Evolutionary conservation across 805 yeast species (phyloP), one percentile per base, ranked within the genome.

Genomic region (Lipomyces yamadae): DNA sequence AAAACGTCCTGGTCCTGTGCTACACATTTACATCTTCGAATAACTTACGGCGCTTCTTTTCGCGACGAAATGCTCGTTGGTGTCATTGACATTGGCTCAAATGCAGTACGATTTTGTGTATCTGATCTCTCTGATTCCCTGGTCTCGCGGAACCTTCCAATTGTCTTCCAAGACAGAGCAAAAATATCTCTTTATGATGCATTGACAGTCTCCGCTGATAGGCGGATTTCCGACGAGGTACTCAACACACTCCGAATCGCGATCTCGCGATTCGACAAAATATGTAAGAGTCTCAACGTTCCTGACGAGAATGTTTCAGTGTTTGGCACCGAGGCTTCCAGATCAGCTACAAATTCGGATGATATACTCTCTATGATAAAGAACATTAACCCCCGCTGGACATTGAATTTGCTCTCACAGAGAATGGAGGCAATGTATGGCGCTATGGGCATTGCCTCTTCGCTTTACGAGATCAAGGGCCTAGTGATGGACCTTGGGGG

Each of bases 201-300:
- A 29, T 56, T 64, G 33, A 50, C 63, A 34, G 24, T 55, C n/a
- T 33, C 57, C 4, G 5, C 61, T 10, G 67, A 58, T 35, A 57
- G 52, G 6, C 37, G 57, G 70, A 80, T 67, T 71, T 81, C 56
- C 24, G 66, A 66, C 2, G 85, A 83, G 54, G 86, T 85, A 2
- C 86, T 89, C 42, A 75, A 76, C 30, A 91, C 88, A 65, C 85
- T 89, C 29, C 81, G 85, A 63, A 80, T 83, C 30, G 88, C 91
- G 2, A 83, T 90, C 85, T 81, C 82, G 68, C 82, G 94, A 72
- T 89, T 89, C 78, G 84, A 85, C 72, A 79, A 84, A 71, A 87
- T 89, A 55, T 90, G 94, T 75, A 86, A 83, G 62, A 92, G 88
- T 76, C 89, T 89, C 73, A 92, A 91, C 32, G 92, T 89, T 1